Evolutionary conservation across 2,329 filamentous ascomycete species (phyloP).

Genomic region (Domatiomyces globalis): DNA sequence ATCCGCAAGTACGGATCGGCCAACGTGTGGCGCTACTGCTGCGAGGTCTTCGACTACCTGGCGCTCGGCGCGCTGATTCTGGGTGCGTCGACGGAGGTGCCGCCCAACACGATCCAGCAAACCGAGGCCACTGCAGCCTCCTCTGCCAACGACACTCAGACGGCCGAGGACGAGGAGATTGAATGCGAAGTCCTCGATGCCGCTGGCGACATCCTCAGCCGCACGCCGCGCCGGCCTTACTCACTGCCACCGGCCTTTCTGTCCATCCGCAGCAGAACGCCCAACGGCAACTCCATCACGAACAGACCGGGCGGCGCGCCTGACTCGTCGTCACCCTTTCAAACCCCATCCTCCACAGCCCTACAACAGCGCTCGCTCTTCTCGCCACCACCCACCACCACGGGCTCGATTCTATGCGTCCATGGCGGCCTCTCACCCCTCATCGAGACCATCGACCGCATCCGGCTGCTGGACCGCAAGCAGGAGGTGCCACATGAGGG

Average conservation of each 20-base stretch:
- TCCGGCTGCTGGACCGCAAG: slow-evolving; percentile 84
- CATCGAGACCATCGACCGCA: slow-evolving; percentile 89
- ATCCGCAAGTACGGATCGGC: slow-evolving; percentile 90
- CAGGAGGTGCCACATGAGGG: slow-evolving; percentile 98
- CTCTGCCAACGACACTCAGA: slow-evolving; percentile 32
- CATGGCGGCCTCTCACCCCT: slow-evolving; percentile 86
- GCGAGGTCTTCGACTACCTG: slow-evolving; percentile 94
- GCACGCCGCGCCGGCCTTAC: slow-evolving; percentile 24
- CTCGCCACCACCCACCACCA: slow-evolving; percentile 32
- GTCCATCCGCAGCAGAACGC: slow-evolving; percentile 4
- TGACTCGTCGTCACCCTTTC: slow-evolving; percentile 43
- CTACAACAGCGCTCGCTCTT: slow-evolving; percentile 24
- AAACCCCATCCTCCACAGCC: slow-evolving; percentile 61
- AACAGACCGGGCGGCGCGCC: slow-evolving; percentile 15
- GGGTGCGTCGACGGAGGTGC: slow-evolving; percentile 57
- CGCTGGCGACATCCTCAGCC: slow-evolving; percentile 60
- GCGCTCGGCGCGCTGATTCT: slow-evolving; percentile 79
- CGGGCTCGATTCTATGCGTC: slow-evolving; percentile 82
- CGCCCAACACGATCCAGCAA: slow-evolving; percentile 20
- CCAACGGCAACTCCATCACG: slow-evolving; percentile 6
- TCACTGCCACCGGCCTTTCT: slow-evolving; percentile 4
- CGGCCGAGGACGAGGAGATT: slow-evolving; percentile 53
- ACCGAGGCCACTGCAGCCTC: slow-evolving; percentile 31
- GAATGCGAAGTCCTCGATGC: slow-evolving; percentile 79
- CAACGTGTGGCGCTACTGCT: slow-evolving; percentile 95